Evolutionary conservation across 2,329 filamentous ascomycete species (phyloP).

Genomic region (Domatiomyces globalis): DNA sequence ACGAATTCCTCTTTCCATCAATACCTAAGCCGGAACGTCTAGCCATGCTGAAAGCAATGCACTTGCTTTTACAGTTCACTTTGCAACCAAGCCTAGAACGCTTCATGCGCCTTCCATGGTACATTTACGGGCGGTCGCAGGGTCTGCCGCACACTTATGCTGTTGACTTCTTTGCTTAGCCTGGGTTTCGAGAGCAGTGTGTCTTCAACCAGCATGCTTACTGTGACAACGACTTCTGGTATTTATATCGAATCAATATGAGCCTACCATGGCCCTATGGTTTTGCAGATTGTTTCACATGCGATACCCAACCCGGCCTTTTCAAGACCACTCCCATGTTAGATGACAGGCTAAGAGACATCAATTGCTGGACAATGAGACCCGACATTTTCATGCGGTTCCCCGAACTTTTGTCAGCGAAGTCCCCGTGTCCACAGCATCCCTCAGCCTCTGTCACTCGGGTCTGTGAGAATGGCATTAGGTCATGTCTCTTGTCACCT

Average conservation of each 20-base stretch:
- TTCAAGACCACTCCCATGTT: slow-evolving; percentile 15
- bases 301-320: slow-evolving; percentile 13
- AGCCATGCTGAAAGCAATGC: slow-evolving; percentile 14
- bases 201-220: slow-evolving; percentile 17
- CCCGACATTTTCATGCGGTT: slow-evolving; percentile 13
- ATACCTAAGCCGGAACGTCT: slow-evolving; percentile 12
- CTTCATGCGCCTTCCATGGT: slow-evolving; percentile 14
- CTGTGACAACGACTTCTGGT: slow-evolving; percentile 16
- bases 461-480: too few relatives aligned
- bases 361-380: slow-evolving; percentile 15
- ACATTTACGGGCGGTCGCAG: slow-evolving; percentile 11
- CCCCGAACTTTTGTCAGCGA: slow-evolving; percentile 15
- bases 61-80: slow-evolving; percentile 14
- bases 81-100: slow-evolving; percentile 10
- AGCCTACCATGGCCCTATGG: slow-evolving; percentile 15
- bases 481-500: too few relatives aligned
- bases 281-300: slow-evolving; percentile 16
- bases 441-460: slow-evolving; percentile 2
- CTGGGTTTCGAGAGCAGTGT: slow-evolving; percentile 16
- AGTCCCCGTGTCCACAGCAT: slow-evolving; percentile 13
- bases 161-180: slow-evolving; percentile 17
- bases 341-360: slow-evolving; percentile 13
- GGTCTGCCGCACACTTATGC: slow-evolving; percentile 15
- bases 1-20: slow-evolving; percentile 11
- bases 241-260: slow-evolving; percentile 9